Evolutionary conservation across 1,284 basidiomycete genomes (phyloP), one percentile per base, ranked within the genome.

Genomic region (Ceratobasidium sp.): DNA sequence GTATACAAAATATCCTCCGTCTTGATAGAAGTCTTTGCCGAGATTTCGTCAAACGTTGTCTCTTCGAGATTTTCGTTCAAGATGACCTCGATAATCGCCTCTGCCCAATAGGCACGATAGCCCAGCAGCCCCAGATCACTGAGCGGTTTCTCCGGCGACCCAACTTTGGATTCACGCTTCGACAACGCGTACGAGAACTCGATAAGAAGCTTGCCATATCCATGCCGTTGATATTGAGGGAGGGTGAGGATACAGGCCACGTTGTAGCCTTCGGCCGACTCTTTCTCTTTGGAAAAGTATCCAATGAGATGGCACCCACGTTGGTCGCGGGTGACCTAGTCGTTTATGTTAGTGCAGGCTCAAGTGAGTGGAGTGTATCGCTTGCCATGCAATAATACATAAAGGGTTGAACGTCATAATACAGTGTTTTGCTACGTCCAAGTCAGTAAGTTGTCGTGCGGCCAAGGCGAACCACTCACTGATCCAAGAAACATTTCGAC

Each of bases 371-470:
- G 61, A 57, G 77, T 57, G 70, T 77, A 78, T 54, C 44, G 82
- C 89, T 80, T 80, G 92, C 95, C 96, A 99, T 97, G 84, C 97
- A 93, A 88, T 99, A 99, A 88, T 97, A 99, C 88, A 99, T 89
- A 87, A 99, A 99, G 3, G 98, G 98, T 78, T 98, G 99, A 80
- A 99, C 98, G 85, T 99, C 98, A 86, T 99, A 99, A 86, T 99
- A 99, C 80, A 99, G 88, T 37, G 98, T 99, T 88, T 99, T 99
- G 86, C 93, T 95, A 82, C 52, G 76, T 71, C 4, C 40, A 22
- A 79, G 76, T 61, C n/a, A 69, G 81, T 83, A 64, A 85, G 83
- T 11, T 79, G 70, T 37, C 29, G 76, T 76, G 59, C 64, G 34
- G 66, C 66, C 78, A 76, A 77, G 81, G 52, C 70, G 76, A 75